Base-by-base conservation (phyloP, 352 stramenopile genomes). In the Phytophthora ramorum region DNA sequence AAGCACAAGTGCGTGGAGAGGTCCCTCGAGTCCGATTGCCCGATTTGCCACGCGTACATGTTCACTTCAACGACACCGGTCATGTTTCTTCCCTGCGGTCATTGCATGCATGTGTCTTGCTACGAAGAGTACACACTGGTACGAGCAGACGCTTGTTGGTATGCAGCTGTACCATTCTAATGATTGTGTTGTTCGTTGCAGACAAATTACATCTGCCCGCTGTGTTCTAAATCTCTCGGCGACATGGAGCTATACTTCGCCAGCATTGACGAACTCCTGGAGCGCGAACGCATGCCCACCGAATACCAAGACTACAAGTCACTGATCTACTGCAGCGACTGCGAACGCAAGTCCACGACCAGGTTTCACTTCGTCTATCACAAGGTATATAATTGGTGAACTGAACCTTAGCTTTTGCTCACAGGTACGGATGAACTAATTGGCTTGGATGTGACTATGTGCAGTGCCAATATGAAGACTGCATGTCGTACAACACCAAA, bases 81-180 rank as follows among this genome's bases (percentile, higher is more conserved):
- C 35, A 96, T 97, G 83, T 96, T 97, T 63, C 80, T 98, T 10
- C 91, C 93, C 32, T 99, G 96, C 53, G 96, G 96, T 8, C 96
- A 99, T 69, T 98, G 97, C 55, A 98, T 99, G 96, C 96, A 99
- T 75, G 78, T 98, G 19, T 91, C 87, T 26, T 99, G 96, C 79
- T 99, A 98, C 65, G 90, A 95, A 63, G 83, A 96, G 69, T 98
- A 98, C 66, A 95, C 94, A n/a, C 73, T 93, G 62, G 81, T 92
- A 72, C 45, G 69, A 53, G 12, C 14, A 2, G 17, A 7, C 26
- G 32, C 6, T n/a, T 40, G 9, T 9, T 46, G 12, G 32, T 30
- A 1, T 35, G 30, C n/a, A 3, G 40, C 6, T 37, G 20, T 44
- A 37, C 9, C 14, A 17, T 19, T 28, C 44, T 70, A 34, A 70